A percentile compares a stretch with the other conserved stretches of the same genome.
Conservation (phyloP, 2,329 filamentous ascomycete species). For the Ascochyta pisi region DNA sequence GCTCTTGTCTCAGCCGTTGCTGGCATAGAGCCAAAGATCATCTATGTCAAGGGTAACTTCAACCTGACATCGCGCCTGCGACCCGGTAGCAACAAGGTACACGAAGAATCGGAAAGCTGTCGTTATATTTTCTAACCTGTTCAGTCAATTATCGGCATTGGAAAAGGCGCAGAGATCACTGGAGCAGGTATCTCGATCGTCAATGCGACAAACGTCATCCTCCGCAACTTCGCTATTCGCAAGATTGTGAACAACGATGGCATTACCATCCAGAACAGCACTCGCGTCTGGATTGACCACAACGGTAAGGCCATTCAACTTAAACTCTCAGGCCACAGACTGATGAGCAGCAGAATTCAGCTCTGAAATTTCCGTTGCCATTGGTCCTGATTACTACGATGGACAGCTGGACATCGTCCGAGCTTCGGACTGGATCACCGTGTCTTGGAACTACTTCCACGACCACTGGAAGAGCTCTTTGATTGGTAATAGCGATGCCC, state of each 20-base stretch:
- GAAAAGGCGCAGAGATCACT: slow-evolving; percentile 49
- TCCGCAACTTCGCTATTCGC: slow-evolving; percentile 67
- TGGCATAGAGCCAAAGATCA: slow-evolving; percentile 40
- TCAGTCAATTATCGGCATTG: slow-evolving; percentile 33
- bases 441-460: slow-evolving; percentile 61
- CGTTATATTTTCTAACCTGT: slow-evolving; percentile 45
- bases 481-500: slow-evolving; percentile 65
- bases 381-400: slow-evolving; percentile 70
- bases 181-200: slow-evolving; percentile 63
- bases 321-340: neutral
- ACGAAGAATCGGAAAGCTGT: neutral
- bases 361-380: slow-evolving; percentile 61
- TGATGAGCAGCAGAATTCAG: slow-evolving; percentile 57
- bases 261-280: slow-evolving; percentile 65
- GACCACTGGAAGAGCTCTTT: slow-evolving; percentile 69
- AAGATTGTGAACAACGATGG: slow-evolving; percentile 66
- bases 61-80: slow-evolving; percentile 52
- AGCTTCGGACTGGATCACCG: slow-evolving; percentile 67
- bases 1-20: slow-evolving; percentile 38
- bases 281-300: slow-evolving; percentile 70
- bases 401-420: slow-evolving; percentile 70
- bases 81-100: slow-evolving; percentile 51
- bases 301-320: slow-evolving; percentile 46
- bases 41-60: slow-evolving; percentile 55
- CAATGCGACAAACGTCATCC: slow-evolving; percentile 64